These are phyloP conservation scores for Aspergillus homomorphus DNA, from an alignment of 495 filamentous ascomycete genomes.

Conservation along the genomic window DNA sequence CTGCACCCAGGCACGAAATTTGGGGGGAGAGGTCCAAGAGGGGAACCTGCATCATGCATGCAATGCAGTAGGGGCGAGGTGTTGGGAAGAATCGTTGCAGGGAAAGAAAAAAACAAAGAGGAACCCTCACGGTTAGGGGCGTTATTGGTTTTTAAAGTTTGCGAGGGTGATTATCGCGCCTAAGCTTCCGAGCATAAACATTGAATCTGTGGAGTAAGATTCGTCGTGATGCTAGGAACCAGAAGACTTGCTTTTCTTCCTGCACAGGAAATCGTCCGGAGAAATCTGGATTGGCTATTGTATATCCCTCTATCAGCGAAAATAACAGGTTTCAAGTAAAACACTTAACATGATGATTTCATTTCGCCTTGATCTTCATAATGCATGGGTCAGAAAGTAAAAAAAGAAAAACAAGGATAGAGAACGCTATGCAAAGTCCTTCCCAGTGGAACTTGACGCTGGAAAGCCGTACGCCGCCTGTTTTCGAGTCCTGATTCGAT, in stretches of 20 bases:
- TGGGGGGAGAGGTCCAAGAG: too few species aligned
- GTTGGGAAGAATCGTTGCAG: not conserved
- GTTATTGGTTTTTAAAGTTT: too few species aligned
- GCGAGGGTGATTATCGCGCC: too few species aligned
- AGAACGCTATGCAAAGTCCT: constrained; percentile 14
- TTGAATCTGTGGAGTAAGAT: too few species aligned
- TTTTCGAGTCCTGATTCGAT: not conserved
- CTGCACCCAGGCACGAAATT: too few species aligned
- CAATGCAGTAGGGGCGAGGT: not conserved
- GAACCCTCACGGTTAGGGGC: too few species aligned
- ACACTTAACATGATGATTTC: not conserved
- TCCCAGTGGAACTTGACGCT: not conserved
- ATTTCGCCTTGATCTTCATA: constrained; percentile 1
- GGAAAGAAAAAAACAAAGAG: not conserved
- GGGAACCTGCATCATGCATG: not conserved
- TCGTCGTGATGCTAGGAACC: too few species aligned
- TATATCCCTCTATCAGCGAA: not conserved
- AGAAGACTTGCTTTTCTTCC: too few species aligned
- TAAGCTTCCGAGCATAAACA: too few species aligned
- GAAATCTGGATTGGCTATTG: too few species aligned
- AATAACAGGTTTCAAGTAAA: not conserved
- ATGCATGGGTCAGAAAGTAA: constrained; percentile 1
- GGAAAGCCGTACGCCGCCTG: not conserved
- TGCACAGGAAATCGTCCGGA: too few species aligned
- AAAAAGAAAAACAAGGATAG: constrained; percentile 2